A percentile compares a stretch with the other conserved stretches of the same genome.
Evolutionary conservation across 192 early-diverging fungal genomes (phyloP).

Genomic region (Umbelopsis vinacea): DNA sequence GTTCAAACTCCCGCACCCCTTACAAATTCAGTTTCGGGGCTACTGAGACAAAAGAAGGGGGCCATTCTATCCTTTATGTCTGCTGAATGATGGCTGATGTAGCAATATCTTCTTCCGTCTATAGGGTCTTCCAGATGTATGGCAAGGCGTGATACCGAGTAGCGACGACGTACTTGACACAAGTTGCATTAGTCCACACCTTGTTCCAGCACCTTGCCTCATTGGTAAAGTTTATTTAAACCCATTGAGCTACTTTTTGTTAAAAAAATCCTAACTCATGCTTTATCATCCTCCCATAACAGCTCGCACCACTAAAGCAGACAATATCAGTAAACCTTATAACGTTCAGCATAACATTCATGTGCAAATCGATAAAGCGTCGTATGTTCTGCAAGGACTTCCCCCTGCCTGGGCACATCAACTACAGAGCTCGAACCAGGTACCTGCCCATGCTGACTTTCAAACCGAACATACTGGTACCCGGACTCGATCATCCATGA

Average conservation of each 20-base stretch:
- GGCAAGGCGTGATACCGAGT: slow-evolving; percentile 48
- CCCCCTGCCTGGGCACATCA: slow-evolving; percentile 15
- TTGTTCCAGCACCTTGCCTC: slow-evolving; percentile 38
- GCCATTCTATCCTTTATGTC: too few species aligned
- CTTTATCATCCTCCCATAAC: not conserved
- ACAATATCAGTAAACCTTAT: slow-evolving; percentile 46
- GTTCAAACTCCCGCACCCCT: not conserved
- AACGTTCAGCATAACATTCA: slow-evolving; percentile 48
- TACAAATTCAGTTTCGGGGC: not conserved
- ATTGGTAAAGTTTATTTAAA: not conserved
- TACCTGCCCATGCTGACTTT: slow-evolving; percentile 8
- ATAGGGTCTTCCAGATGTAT: slow-evolving; percentile 49
- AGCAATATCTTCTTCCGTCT: not conserved
- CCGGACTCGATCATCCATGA: slow-evolving; percentile 18
- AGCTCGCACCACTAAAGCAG: slow-evolving; percentile 14
- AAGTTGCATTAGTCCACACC: slow-evolving; percentile 47
- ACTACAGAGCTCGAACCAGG: slow-evolving; percentile 15
- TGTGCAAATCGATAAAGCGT: slow-evolving; percentile 40
- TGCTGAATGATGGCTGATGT: too few species aligned
- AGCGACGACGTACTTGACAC: slow-evolving; percentile 50
- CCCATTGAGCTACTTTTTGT: slow-evolving; percentile 11
- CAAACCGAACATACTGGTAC: not conserved
- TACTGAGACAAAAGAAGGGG: not conserved
- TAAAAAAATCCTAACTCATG: not conserved
- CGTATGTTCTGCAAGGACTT: slow-evolving; percentile 8